Percentiles rank a stretch among this genome's conserved stretches.
These are phyloP conservation scores for Aspergillus pseudoterreus DNA, from an alignment of 2,329 filamentous ascomycete species.

Conservation along the genomic window DNA sequence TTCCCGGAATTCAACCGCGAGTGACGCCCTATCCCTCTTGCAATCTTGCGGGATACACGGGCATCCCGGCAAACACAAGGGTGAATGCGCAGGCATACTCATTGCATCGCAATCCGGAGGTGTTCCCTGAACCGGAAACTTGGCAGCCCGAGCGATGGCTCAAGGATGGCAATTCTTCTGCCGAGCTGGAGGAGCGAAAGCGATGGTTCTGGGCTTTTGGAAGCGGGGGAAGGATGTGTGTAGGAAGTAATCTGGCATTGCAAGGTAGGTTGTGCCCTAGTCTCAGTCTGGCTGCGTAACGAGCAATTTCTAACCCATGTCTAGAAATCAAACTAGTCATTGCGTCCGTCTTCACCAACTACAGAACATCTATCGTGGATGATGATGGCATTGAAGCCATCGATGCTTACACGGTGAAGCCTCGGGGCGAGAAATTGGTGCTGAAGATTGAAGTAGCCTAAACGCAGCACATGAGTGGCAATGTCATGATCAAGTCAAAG, in stretches of 20 bases:
- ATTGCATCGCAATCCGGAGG: slow-evolving; percentile 47
- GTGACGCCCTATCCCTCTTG: slow-evolving; percentile 42
- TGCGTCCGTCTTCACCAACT: slow-evolving; percentile 68
- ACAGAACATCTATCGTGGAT: slow-evolving; percentile 57
- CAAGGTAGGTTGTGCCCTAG: slow-evolving; percentile 34
- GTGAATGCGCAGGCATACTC: slow-evolving; percentile 51
- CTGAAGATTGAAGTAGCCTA: slow-evolving; percentile 48
- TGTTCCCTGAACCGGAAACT: slow-evolving; percentile 47
- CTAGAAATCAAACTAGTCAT: slow-evolving; percentile 70
- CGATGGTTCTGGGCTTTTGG: slow-evolving; percentile 53
- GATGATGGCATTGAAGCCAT: slow-evolving; percentile 62
- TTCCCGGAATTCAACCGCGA: slow-evolving; percentile 61
- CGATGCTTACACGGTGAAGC: slow-evolving; percentile 62
- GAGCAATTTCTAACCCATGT: slow-evolving; percentile 8
- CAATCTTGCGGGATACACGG: slow-evolving; percentile 36
- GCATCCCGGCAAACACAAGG: slow-evolving; percentile 42
- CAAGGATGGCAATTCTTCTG: slow-evolving; percentile 30
- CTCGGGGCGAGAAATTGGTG: slow-evolving; percentile 56
- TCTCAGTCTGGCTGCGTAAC: too few species aligned
- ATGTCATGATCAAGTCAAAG: not conserved
- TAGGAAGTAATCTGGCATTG: slow-evolving; percentile 47
- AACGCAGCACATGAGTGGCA: not conserved
- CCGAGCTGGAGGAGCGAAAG: slow-evolving; percentile 40
- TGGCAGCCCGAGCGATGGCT: slow-evolving; percentile 51
- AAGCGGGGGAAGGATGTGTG: slow-evolving; percentile 48